Conservation (phyloP, 1,139 yeast genomes). For the Diutina sp. region DNA sequence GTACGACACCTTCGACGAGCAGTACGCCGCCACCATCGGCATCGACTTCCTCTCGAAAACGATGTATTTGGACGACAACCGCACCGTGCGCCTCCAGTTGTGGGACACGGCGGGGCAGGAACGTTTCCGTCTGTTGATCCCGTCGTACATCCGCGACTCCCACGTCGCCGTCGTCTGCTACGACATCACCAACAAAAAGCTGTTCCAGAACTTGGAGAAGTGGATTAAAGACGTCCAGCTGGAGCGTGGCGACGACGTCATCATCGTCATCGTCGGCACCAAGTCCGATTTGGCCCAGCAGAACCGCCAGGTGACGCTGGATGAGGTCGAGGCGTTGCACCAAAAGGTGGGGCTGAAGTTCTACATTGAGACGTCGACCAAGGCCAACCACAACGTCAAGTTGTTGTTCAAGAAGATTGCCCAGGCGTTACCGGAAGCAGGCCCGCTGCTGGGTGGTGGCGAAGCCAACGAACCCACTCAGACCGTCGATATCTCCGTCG, state of each 20-base stretch:
- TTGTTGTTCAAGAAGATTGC: slow-evolving; percentile 83
- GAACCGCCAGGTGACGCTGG: slow-evolving; percentile 68
- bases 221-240: slow-evolving; percentile 52
- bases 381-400: slow-evolving; percentile 90
- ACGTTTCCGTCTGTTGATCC: slow-evolving; percentile 18
- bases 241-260: slow-evolving; percentile 63
- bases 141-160: slow-evolving; percentile 91
- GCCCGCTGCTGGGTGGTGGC: slow-evolving; percentile 7
- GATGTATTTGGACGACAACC: slow-evolving; percentile 46
- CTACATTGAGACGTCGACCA: slow-evolving; percentile 88
- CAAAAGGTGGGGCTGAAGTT: slow-evolving; percentile 51
- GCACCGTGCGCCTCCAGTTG: slow-evolving; percentile 35
- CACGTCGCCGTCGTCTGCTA: slow-evolving; percentile 94
- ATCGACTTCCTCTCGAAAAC: slow-evolving; percentile 85
- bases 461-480: slow-evolving; percentile 25
- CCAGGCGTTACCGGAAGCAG: slow-evolving; percentile 65
- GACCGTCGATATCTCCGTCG: slow-evolving; percentile 30
- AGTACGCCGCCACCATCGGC: slow-evolving; percentile 91
- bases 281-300: slow-evolving; percentile 64
- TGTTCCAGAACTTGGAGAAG: slow-evolving; percentile 56
- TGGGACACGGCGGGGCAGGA: slow-evolving; percentile 11
- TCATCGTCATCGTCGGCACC: slow-evolving; percentile 57
- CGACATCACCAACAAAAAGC: slow-evolving; percentile 77
- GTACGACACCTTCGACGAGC: slow-evolving; percentile 98
- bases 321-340: slow-evolving; percentile 59